A percentile compares a stretch with the other conserved stretches of the same genome.
Conservation (phyloP, 176 grass and related monocot species). For the Pontederia crassipes region DNA sequence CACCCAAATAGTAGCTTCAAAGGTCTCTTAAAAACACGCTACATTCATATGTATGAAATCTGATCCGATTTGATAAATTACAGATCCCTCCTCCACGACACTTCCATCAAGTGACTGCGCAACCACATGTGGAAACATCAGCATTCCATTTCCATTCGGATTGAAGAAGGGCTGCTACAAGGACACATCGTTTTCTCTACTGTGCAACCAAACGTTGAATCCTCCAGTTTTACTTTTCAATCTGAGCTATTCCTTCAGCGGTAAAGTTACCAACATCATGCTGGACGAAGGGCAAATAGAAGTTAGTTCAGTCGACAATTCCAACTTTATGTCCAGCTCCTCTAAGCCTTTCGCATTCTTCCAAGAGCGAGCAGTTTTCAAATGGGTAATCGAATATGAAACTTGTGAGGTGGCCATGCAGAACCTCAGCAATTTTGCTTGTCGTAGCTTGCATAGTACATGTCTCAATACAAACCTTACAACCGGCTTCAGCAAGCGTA, state of each 20-base stretch:
- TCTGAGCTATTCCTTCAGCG: background rate
- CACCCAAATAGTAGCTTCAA: background rate
- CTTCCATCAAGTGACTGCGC: too few species aligned
- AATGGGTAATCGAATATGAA: background rate
- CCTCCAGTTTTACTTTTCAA: background rate
- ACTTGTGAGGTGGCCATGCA: background rate
- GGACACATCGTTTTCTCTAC: background rate
- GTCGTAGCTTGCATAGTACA: background rate
- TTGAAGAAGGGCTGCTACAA: background rate
- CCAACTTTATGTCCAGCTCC: background rate
- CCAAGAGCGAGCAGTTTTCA: background rate
- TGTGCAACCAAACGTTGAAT: background rate
- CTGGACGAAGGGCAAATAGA: background rate
- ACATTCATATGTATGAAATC: too few species aligned
- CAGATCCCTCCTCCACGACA: too few species aligned
- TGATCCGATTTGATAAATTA: too few species aligned
- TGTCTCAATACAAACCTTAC: background rate
- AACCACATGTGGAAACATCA: background rate
- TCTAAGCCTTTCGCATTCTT: background rate
- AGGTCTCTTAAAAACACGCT: too few species aligned
- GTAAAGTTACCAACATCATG: background rate
- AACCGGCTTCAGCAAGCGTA: background rate
- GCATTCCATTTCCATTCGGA: background rate
- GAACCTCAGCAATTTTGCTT: background rate
- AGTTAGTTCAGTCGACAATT: background rate